Conservation (phyloP, 2,329 filamentous ascomycete species). For the Fusarium coffeatum region DNA sequence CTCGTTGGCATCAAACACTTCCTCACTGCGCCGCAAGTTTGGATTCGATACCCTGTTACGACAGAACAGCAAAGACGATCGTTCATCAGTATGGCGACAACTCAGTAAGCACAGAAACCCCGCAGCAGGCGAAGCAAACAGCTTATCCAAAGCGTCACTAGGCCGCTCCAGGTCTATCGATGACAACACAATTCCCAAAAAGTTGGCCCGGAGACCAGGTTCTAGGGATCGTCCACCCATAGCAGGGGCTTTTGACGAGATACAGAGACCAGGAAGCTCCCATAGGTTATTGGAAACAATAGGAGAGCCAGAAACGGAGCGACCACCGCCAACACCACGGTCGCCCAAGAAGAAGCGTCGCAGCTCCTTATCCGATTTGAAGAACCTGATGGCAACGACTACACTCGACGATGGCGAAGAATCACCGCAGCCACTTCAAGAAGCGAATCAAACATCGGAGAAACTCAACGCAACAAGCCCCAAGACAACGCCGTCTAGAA, state of each 20-base stretch:
- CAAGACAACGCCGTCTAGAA: constrained; percentile 61
- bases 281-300: constrained; percentile 69
- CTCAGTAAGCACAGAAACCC: constrained; percentile 81
- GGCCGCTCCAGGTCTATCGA: constrained; percentile 81
- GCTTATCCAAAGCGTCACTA: constrained; percentile 74
- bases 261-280: constrained; percentile 67
- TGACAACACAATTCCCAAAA: constrained; percentile 65
- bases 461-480: constrained; percentile 64
- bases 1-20: constrained; percentile 86
- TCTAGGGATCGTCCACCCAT: constrained; percentile 72
- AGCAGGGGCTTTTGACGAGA: constrained; percentile 71
- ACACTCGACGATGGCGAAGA: constrained; percentile 58
- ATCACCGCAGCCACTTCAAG: constrained; percentile 61
- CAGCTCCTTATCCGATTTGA: constrained; percentile 91
- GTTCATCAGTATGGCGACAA: constrained; percentile 85
- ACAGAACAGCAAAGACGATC: constrained; percentile 82
- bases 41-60: constrained; percentile 81
- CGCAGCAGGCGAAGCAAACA: constrained; percentile 69
- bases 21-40: constrained; percentile 85
- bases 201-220: constrained; percentile 58
- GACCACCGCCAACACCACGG: constrained; percentile 50
- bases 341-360: constrained; percentile 80
- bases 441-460: constrained; percentile 66
- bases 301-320: constrained; percentile 65
- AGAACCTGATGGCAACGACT: constrained; percentile 72